Conservation (phyloP, 257 asterid genomes). For the Haberlea rhodopensis region DNA sequence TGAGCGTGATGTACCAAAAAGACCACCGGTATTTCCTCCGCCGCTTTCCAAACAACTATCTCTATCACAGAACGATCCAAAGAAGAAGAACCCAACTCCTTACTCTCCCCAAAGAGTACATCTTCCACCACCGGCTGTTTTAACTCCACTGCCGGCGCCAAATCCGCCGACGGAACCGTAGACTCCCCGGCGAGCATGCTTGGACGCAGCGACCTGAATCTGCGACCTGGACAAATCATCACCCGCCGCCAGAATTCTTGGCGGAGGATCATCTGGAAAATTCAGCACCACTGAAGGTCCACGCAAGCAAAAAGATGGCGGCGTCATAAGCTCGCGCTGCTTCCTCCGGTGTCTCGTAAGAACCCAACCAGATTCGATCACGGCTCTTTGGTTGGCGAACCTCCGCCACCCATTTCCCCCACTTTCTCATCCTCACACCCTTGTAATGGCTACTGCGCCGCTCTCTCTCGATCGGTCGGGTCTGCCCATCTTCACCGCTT, state of each 20-base stretch:
- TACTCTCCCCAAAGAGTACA: slow-evolving; percentile 1
- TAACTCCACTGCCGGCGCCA: background rate
- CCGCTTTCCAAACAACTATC: background rate
- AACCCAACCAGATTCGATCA: slow-evolving; percentile 43
- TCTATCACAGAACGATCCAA: background rate
- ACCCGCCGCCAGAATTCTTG: slow-evolving; percentile 9
- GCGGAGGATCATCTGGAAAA: slow-evolving; percentile 33
- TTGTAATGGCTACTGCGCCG: slow-evolving; percentile 25
- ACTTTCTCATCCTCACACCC: slow-evolving; percentile 43
- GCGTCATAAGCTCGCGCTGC: slow-evolving; percentile 45
- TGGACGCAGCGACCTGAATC: slow-evolving; percentile 38
- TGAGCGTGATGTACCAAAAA: slow-evolving; percentile 1
- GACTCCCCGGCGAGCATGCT: slow-evolving; percentile 26
- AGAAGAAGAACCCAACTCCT: slow-evolving; percentile 1
- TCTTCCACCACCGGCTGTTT: background rate
- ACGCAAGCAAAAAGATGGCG: slow-evolving; percentile 37
- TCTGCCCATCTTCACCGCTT: no score
- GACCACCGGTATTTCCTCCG: background rate
- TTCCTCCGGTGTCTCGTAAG: slow-evolving; percentile 42
- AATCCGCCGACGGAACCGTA: background rate
- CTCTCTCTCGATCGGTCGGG: slow-evolving; percentile 22
- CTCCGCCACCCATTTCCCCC: slow-evolving; percentile 50
- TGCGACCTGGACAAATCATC: slow-evolving; percentile 25
- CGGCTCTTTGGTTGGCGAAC: slow-evolving; percentile 43
- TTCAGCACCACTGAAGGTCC: slow-evolving; percentile 35